Base-by-base conservation (phyloP, 2,329 filamentous ascomycete species). In the Monosporascus sp. region DNA sequence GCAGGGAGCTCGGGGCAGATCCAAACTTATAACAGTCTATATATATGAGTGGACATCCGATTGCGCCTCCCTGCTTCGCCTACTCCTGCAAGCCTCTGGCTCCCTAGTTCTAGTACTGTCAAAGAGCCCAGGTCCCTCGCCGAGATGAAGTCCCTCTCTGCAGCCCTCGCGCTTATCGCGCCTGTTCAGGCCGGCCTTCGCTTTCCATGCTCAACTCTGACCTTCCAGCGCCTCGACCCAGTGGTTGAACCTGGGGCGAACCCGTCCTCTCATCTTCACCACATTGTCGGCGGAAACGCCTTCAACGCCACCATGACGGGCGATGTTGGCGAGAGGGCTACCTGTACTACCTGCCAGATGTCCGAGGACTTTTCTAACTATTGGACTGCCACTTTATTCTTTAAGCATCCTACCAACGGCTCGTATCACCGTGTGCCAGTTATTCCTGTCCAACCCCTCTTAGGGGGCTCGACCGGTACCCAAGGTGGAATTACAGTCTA, bases 401-500 rank as follows among this genome's bases (percentile, higher is more conserved):
- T 64, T 57, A 61, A 63, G 51, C 59, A 63, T 34, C 60, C 61
- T 20, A 55, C 55, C 17, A 65, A 65, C 44, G 63, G 63, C 17
- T 60, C 63, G 14, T 65, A 64, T 50, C 57, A 65, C 48, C 58
- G 62, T 18, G 62, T 65, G 17, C 58, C 60, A 8, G 56, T 59
- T 14, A 54, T 62, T 45, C 61, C 60, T n/a, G 62, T 64, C 22
- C 47, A 63, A 51, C 55, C 61, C 41, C 55, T 64, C 22, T 52
- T 63, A 27, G 61, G 59, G 45, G 58, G 59, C 15, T 60, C 57
- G 31, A 41, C 52, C 22, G 62, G 61, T 11, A 56, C 59, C 27
- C 45, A 53, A 11, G 63, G 62, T n/a, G 63, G 63, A 18, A 54
- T 65, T 25, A 65, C 63, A 9, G 58, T 65, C 41, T 65, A 65